A percentile compares a stretch with the other conserved stretches of the same genome.
Conservation (phyloP, 768 basidiomycete genomes). For the Asterophora parasitica region DNA sequence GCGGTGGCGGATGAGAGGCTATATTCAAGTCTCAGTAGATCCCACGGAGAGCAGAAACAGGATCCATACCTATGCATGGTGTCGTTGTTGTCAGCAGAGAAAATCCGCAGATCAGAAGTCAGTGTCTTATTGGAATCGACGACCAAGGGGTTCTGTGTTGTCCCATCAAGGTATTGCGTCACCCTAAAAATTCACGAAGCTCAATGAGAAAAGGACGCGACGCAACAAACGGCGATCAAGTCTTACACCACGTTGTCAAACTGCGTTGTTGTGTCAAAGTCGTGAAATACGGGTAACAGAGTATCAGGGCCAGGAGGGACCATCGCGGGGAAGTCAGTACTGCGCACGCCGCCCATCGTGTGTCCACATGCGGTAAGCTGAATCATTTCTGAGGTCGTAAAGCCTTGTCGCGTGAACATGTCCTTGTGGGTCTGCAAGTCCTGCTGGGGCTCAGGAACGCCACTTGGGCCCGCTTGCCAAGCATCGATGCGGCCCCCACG, state of each 20-base stretch:
- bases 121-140: conserved; percentile 27
- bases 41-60: neutral
- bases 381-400: conserved; percentile 44
- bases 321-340: conserved; percentile 39
- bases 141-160: conserved; percentile 36
- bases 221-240: neutral
- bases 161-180: conserved; percentile 34
- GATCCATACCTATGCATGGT: conserved; percentile 35
- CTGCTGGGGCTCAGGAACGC: conserved; percentile 41
- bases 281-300: conserved; percentile 24
- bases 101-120: conserved; percentile 36
- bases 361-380: conserved; percentile 48
- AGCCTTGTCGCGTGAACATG: conserved; percentile 40
- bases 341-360: conserved; percentile 45
- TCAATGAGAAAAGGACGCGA: neutral
- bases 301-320: conserved; percentile 30
- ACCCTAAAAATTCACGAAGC: conserved; percentile 22
- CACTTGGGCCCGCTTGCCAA: conserved; percentile 29
- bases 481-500: conserved; percentile 40
- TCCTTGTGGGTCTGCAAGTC: conserved; percentile 33
- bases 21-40: neutral
- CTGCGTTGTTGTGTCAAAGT: conserved; percentile 36
- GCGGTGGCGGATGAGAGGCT: conserved; percentile 28
- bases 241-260: conserved; percentile 42
- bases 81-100: conserved; percentile 32